Conservation (phyloP, 345 rosid genomes). For the Eucalyptus cloeziana region DNA sequence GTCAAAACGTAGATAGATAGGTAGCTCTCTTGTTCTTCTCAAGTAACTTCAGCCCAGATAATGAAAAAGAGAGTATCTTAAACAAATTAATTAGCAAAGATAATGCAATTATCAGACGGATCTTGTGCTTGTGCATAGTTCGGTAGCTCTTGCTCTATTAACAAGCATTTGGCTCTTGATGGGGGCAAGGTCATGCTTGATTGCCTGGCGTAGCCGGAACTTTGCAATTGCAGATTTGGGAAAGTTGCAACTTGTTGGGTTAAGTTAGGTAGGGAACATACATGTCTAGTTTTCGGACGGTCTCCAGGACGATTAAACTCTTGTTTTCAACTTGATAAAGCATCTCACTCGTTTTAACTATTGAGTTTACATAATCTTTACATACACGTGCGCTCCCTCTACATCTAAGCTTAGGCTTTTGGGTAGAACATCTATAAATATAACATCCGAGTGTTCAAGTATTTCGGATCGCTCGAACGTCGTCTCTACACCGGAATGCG, state of each 20-base stretch:
- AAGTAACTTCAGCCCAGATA: neutral
- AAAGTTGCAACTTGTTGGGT: neutral
- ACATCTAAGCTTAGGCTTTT: neutral
- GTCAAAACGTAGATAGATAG: neutral
- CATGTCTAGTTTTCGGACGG: neutral
- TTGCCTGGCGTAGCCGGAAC: neutral
- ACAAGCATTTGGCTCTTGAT: neutral
- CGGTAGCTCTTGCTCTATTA: neutral
- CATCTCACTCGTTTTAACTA: neutral
- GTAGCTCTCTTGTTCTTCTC: neutral
- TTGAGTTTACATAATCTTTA: too few species aligned
- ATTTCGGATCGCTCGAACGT: neutral
- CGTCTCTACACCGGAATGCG: neutral
- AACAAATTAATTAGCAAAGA: neutral
- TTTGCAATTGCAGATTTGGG: neutral
- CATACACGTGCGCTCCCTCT: neutral
- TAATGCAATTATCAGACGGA: neutral
- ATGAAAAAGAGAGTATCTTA: neutral
- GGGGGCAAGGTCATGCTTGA: neutral
- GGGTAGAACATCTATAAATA: neutral
- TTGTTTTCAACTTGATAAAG: neutral
- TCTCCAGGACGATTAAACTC: neutral
- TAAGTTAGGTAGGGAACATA: neutral
- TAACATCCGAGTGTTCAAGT: neutral
- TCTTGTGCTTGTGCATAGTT: neutral